Conservation (phyloP, 1,284 basidiomycete genomes). For the Moniliophthora roreri region DNA sequence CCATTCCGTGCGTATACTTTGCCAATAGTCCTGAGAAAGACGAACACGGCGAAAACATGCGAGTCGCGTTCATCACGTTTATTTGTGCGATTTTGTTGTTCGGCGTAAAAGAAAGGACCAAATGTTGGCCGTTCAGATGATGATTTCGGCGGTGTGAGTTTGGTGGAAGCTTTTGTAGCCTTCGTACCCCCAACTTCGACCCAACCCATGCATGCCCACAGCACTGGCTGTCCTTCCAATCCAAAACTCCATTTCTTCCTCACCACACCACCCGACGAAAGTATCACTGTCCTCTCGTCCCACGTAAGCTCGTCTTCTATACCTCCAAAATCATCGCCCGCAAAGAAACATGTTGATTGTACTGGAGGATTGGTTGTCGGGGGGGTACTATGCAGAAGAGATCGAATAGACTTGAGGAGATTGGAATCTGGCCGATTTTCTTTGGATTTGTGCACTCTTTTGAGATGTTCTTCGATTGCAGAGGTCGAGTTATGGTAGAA, state of each 20-base stretch:
- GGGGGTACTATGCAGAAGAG: slow-evolving; percentile 50
- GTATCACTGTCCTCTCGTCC: slow-evolving; percentile 66
- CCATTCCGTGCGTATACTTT: slow-evolving; percentile 78
- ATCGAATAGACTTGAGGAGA: slow-evolving; percentile 50
- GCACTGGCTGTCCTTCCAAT: slow-evolving; percentile 68
- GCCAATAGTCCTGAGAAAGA: slow-evolving; percentile 76
- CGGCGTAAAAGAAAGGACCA: slow-evolving; percentile 55
- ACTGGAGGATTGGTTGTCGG: slow-evolving; percentile 36
- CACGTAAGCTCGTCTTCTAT: slow-evolving; percentile 64
- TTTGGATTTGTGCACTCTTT: background rate
- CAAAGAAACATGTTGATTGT: slow-evolving; percentile 37
- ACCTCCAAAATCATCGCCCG: slow-evolving; percentile 30
- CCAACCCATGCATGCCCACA: slow-evolving; percentile 75
- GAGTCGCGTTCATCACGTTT: slow-evolving; percentile 28
- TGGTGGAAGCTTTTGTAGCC: slow-evolving; percentile 17
- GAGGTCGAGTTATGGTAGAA: background rate
- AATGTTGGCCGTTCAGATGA: slow-evolving; percentile 47
- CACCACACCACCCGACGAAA: slow-evolving; percentile 71
- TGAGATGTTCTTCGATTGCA: slow-evolving; percentile 1
- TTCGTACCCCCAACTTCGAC: slow-evolving; percentile 51
- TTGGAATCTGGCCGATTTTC: slow-evolving; percentile 31
- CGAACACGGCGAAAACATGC: slow-evolving; percentile 62
- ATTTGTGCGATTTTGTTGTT: slow-evolving; percentile 29
- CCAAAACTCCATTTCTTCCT: slow-evolving; percentile 75
- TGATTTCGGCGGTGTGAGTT: slow-evolving; percentile 15